Evolutionary conservation across 805 yeast genomes (phyloP), one percentile per base, ranked within the genome.

Genomic region (Ascoidea asiatica): DNA sequence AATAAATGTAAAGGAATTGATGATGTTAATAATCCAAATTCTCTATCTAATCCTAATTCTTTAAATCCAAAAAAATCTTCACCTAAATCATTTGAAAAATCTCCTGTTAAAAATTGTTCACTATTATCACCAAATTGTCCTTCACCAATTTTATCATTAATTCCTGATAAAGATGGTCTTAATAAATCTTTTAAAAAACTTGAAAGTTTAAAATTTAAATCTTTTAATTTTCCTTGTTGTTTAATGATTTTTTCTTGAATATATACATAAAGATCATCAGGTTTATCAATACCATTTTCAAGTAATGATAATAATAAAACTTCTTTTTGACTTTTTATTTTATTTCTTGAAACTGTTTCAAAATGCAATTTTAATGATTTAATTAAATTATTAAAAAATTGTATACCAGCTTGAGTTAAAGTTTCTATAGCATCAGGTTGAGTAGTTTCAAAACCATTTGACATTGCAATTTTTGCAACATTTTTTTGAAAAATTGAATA

Each of bases 1-100:
- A 92, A 66, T 46, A 92, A 66, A 60, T 90, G 95, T 39, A 94
- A 67, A 1, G 99, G 98, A 21, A 92, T 87, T 0, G 95, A 76
- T 2, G 89, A 73, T 22, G 89, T 81, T 42, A 88, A 63, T 57
- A 90, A 66, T 8, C 90, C 89, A 59, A 87, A 82, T 60, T 92
- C 99, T 54, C 81, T 85, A 55, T 90, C 97, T 44, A 92, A 65
- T 0, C 98, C 98, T 41, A 92, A 67, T 52, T 90, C 97, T 57
- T 75, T 83, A 68, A 92, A 94, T 0, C 99, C 99, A 65, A 94
- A 94, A 71, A 89, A 92, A 63, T 92, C 99, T 54, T 90, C 98
- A 5, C 97, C 98, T 37, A 92, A 65, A 48, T 89, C 96, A 53
- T 76, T 81, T 1, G 96, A 82, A 59, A 92, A 92, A 55, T 89